Evolutionary conservation across 2,329 filamentous ascomycete species (phyloP), one percentile per base, ranked within the genome.

Genomic region (Fusarium sterilihyphosum): DNA sequence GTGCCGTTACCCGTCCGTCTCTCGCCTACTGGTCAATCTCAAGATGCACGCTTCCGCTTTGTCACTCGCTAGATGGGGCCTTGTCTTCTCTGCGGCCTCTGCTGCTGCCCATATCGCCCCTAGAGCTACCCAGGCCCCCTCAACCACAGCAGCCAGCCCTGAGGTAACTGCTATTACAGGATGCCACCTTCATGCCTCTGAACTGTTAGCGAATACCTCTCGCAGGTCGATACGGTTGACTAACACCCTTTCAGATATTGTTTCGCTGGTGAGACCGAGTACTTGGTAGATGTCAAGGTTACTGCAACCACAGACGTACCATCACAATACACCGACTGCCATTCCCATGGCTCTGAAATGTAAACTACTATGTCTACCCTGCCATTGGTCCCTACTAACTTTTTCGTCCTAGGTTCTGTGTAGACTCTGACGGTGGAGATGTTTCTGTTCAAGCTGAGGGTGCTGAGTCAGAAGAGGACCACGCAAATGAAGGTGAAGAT

Each of bases 301-400:
- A 92, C 88, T 8, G 86, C 85, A 24, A 90, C 88, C 3, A 85
- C 86, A 52, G 86, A 87, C 56, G 81, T 90, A 24, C 90, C 92
- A 3, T 84, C 90, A 0, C 82, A 88, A 60, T 93, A 90, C 77
- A 93, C 91, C 0, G 89, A 82, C 62, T 94, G 92, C 78, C 92
- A 94, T 79, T 77, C 82, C 2, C 91, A 94, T 80, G 90, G 84
- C 22, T 77, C 80, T 8, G 85, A 90, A 52, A 85, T 86, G 90
- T 93, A 83, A 76, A 87, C 49, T 9, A 38, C 31, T 14, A 20
- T 43, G 5, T 22, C 11, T 29, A 38, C n/a, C 20, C 8, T 46
- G 12, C 24, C 22, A 37, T 64, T 65, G 41, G 44, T 16, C 44
- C 13, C 43, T 57, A 35, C 61, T 77, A 35, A 73, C 20, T 26